These are phyloP conservation scores for Penicillium sp. DNA, from an alignment of 2,329 filamentous ascomycete species.

Conservation along the genomic window DNA sequence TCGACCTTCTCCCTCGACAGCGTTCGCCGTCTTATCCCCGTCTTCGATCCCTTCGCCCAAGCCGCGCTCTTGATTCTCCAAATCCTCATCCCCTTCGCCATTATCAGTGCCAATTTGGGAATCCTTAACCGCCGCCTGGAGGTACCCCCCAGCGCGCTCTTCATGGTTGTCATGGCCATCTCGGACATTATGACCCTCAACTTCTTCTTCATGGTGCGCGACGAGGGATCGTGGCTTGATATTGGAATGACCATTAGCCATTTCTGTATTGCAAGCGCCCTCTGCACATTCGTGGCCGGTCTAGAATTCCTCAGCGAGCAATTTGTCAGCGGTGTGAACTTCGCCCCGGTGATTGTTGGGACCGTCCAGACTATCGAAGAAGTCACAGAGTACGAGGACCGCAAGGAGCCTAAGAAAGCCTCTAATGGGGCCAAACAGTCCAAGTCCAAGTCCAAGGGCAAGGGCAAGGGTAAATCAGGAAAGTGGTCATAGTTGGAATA, in stretches of 20 bases:
- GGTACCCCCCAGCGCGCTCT: constrained; percentile 82
- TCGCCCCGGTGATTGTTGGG: constrained; percentile 23
- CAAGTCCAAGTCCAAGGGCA: constrained; percentile 10
- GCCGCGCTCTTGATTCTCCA: constrained; percentile 83
- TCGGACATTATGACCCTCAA: constrained; percentile 89
- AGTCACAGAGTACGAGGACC: constrained; percentile 16
- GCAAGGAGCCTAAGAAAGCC: constrained; percentile 2
- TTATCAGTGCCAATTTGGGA: constrained; percentile 91
- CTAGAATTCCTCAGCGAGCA: constrained; percentile 82
- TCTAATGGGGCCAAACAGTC: background rate
- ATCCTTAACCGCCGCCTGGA: constrained; percentile 81
- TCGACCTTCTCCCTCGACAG: constrained; percentile 92
- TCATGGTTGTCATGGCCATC: constrained; percentile 90
- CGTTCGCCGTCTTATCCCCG: constrained; percentile 78
- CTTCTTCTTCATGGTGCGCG: constrained; percentile 97
- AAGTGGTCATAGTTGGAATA: constrained; percentile 3
- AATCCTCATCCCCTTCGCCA: constrained; percentile 85
- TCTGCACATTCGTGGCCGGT: constrained; percentile 87
- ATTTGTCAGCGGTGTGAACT: constrained; percentile 77
- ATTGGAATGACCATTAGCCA: constrained; percentile 97
- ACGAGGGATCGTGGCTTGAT: constrained; percentile 95
- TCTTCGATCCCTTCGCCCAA: constrained; percentile 93
- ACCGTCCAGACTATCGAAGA: constrained; percentile 22
- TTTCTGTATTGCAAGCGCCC: constrained; percentile 84
- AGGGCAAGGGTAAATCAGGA: constrained; percentile 6